A percentile compares a stretch with the other conserved stretches of the same genome.
Evolutionary conservation across 495 filamentous ascomycete genomes (phyloP).

Genomic region (Aspergillus bertholletiae): DNA sequence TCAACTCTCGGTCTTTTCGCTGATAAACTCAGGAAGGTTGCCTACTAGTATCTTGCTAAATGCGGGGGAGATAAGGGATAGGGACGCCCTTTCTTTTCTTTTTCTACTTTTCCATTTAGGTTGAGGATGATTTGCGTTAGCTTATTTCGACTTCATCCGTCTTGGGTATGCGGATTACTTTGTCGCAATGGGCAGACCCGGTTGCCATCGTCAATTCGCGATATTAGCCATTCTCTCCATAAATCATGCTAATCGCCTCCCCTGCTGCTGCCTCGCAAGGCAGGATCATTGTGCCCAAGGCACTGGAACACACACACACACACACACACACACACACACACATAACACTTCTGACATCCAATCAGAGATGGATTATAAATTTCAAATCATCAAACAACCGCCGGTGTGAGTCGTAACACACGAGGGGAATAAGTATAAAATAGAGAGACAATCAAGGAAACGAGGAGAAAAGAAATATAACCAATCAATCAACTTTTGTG

Average conservation of each 20-base stretch:
- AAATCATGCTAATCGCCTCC: not conserved
- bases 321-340: no score
- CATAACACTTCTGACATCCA: not conserved
- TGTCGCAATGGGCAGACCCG: not conserved
- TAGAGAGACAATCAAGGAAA: not conserved
- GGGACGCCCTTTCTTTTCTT: not conserved
- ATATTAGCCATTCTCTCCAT: not conserved
- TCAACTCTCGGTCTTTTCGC: not conserved
- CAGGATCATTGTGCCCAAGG: not conserved
- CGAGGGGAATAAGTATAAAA: slow-evolving; percentile 11
- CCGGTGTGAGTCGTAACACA: slow-evolving; percentile 13
- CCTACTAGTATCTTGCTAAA: not conserved
- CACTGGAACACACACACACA: not conserved
- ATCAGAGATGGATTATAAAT: not conserved
- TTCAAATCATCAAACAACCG: slow-evolving; percentile 3
- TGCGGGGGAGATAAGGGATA: not conserved
- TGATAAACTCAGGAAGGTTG: no score
- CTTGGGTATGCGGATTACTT: not conserved
- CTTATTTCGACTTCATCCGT: not conserved
- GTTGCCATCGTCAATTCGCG: not conserved
- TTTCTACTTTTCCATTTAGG: not conserved
- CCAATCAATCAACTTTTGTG: slow-evolving; percentile 10
- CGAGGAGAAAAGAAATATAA: not conserved
- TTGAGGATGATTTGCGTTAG: not conserved
- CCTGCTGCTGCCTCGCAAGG: no score